A percentile compares a stretch with the other conserved stretches of the same genome.
These are phyloP conservation scores for Alternaria arbusti DNA, from an alignment of 2,329 filamentous ascomycete genomes.

Conservation along the genomic window DNA sequence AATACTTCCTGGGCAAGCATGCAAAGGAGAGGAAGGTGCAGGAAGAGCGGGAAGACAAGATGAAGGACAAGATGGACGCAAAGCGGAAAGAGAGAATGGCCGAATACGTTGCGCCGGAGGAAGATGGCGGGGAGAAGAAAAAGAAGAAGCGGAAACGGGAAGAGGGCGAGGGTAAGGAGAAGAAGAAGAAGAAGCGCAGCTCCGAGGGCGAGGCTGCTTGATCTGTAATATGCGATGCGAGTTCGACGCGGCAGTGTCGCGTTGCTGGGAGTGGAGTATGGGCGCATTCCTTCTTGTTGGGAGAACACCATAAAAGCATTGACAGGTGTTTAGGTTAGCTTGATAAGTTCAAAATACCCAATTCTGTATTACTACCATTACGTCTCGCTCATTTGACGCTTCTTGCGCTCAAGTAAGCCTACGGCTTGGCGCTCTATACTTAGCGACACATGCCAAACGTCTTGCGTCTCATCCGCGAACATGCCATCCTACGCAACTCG, in stretches of 20 bases:
- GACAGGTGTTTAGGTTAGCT: slow-evolving; percentile 31
- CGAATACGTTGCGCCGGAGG: slow-evolving; percentile 86
- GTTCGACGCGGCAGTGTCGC: not conserved
- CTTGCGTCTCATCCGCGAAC: slow-evolving; percentile 22
- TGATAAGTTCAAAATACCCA: slow-evolving; percentile 25
- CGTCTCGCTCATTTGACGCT: not conserved
- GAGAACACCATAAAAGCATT: slow-evolving; percentile 22
- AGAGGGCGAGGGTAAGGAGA: slow-evolving; percentile 57
- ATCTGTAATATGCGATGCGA: not conserved
- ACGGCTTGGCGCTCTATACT: slow-evolving; percentile 14
- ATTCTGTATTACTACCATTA: slow-evolving; percentile 9
- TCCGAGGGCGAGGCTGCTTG: slow-evolving; percentile 31
- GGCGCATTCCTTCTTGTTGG: not conserved
- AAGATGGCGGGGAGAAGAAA: slow-evolving; percentile 63
- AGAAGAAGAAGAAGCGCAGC: slow-evolving; percentile 49
- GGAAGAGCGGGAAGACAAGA: slow-evolving; percentile 82
- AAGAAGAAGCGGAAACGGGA: slow-evolving; percentile 53
- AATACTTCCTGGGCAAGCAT: slow-evolving; percentile 94
- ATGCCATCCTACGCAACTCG: slow-evolving; percentile 1
- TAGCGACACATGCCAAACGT: slow-evolving; percentile 18
- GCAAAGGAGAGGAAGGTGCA: slow-evolving; percentile 84
- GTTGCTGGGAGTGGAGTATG: not conserved
- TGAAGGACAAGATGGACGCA: slow-evolving; percentile 85
- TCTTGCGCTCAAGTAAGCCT: not conserved
- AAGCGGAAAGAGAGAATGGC: slow-evolving; percentile 84